These are phyloP conservation scores for Chlamydomonas reinhardtii DNA, from an alignment of 163 green algal species.

Conservation along the genomic window DNA sequence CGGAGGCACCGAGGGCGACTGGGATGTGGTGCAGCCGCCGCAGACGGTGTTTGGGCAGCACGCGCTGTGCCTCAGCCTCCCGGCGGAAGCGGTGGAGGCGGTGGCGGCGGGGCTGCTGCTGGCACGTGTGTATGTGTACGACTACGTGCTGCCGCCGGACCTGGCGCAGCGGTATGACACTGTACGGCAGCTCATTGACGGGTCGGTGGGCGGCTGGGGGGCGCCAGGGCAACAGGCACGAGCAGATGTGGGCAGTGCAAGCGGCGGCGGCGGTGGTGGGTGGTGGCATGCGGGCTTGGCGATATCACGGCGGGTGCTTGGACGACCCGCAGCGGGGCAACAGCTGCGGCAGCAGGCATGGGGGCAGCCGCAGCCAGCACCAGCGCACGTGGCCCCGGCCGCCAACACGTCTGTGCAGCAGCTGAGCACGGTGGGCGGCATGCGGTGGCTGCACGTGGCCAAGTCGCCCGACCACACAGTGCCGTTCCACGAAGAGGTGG, in stretches of 20 bases:
- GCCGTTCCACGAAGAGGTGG: slow-evolving; percentile 31
- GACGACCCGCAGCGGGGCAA: too few species aligned
- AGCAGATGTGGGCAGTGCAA: not conserved
- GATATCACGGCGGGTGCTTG: too few species aligned
- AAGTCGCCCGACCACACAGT: slow-evolving; percentile 6
- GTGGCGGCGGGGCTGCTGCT: slow-evolving; percentile 20
- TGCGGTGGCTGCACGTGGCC: slow-evolving; percentile 26
- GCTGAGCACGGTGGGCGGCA: not conserved
- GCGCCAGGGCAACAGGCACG: not conserved
- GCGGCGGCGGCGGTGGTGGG: not conserved
- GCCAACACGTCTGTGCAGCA: not conserved
- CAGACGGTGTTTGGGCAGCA: slow-evolving; percentile 42
- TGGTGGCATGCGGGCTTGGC: not conserved
- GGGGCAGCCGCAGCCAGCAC: too few species aligned
- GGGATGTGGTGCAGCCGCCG: slow-evolving; percentile 22
- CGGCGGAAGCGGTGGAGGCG: not conserved
- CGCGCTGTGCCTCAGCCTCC: slow-evolving; percentile 34
- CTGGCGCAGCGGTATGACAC: slow-evolving; percentile 3
- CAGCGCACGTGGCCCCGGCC: too few species aligned
- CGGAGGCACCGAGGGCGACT: not conserved
- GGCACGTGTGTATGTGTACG: slow-evolving; percentile 22
- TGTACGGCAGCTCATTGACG: slow-evolving; percentile 9
- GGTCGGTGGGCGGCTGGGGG: not conserved
- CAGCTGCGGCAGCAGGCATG: too few species aligned
- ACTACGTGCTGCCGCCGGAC: slow-evolving; percentile 3